Base-by-base conservation (phyloP, 2,329 filamentous ascomycete genomes). In the Colletotrichum camelliae region DNA sequence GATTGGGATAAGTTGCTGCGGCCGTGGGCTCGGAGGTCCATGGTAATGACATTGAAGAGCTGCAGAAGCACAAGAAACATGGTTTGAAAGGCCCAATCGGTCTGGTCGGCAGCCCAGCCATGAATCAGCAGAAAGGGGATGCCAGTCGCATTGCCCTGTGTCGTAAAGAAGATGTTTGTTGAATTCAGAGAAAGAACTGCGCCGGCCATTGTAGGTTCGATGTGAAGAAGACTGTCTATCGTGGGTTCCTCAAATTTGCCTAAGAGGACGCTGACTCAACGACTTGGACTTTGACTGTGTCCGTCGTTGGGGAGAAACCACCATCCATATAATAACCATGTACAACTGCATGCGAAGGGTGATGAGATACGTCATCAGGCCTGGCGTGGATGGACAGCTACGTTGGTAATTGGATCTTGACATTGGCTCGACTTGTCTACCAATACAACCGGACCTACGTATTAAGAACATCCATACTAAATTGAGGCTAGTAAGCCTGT, bases 1-100 rank as follows among this genome's bases (percentile, higher is more conserved):
- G 60, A 37, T 4, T 16, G 60, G 18, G 8, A 18, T 8, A 62
- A 21, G 5, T 16, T 0, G 43, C 43, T 52, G 18, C 60, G 60
- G 60, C 60, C 18, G 60, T 62, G 60, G 18, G 31, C 60, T 21
- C 60, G 60, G 24, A 62, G 29, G 60, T 62, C 60, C 60, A 62
- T 62, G 60, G 60, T 7, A 2, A 62, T 9, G 10, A 62, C 60
- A 37, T 29, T 18, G 18, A 62, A 62, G 29, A 33, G 24, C 60
- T 37, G 31, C 29, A 31, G 12, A 31, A 62, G 31, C 15, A 31
- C 60, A 31, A 62, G 60, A 27, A 62, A 62, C 24, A 31, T 31
- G 3, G 60, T 62, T 16, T 62, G 60, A 13, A 62, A 62, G 31
- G 60, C 60, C 60, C 60, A 62, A 9, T 62, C 60, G 29, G 60